These are phyloP conservation scores for Lathyrus aphaca DNA, from an alignment of 306 rosid species.

Conservation along the genomic window DNA sequence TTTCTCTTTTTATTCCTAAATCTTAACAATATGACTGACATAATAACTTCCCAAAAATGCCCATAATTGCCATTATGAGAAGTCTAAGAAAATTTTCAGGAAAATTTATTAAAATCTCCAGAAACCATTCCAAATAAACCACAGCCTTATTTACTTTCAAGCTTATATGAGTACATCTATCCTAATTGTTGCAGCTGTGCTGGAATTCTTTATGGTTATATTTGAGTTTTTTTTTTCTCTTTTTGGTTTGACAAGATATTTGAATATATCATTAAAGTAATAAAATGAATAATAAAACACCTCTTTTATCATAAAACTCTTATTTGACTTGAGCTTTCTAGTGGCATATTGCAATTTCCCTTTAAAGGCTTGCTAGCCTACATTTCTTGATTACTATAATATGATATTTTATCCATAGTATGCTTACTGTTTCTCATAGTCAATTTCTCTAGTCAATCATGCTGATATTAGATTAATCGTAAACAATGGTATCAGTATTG, in stretches of 20 bases:
- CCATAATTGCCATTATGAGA: no score
- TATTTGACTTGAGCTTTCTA: neutral
- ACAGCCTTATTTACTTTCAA: neutral
- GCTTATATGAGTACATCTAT: conserved; percentile 19
- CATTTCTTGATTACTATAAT: conserved; percentile 1
- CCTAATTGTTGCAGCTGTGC: conserved; percentile 1
- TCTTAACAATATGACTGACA: no score
- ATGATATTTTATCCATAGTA: neutral
- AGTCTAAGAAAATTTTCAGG: neutral
- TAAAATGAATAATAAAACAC: neutral
- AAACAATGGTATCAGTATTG: neutral
- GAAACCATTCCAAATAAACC: conserved; percentile 10
- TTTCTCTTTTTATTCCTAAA: no score
- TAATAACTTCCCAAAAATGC: no score
- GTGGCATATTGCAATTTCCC: conserved; percentile 25
- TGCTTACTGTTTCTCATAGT: conserved; percentile 10
- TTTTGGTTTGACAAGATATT: neutral
- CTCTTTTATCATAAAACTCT: conserved; percentile 15
- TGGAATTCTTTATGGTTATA: neutral
- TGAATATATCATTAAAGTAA: conserved; percentile 13
- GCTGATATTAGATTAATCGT: neutral
- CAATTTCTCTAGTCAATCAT: neutral
- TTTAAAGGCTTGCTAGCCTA: neutral
- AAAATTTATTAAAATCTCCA: neutral
- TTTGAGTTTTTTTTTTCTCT: neutral